These are phyloP conservation scores for Scutellaria baicalensis DNA, from an alignment of 257 asterid species.

Conservation along the genomic window DNA sequence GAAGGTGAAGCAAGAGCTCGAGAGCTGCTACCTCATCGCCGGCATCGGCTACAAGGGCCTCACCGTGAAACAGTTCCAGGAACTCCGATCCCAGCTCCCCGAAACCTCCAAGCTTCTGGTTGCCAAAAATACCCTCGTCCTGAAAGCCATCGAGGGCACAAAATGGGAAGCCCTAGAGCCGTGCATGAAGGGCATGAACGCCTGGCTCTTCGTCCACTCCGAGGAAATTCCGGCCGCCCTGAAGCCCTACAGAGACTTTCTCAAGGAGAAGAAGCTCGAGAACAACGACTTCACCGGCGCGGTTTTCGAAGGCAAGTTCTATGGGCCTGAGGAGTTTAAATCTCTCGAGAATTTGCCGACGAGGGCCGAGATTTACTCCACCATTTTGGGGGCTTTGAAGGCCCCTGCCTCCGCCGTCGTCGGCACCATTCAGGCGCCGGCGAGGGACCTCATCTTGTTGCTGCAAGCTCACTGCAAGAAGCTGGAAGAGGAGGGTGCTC, in stretches of 20 bases:
- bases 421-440: conserved; percentile 86
- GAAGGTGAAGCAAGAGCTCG: conserved; percentile 63
- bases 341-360: conserved; percentile 71
- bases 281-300: conserved; percentile 81
- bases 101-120: conserved; percentile 73
- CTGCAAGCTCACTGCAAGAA: conserved; percentile 79
- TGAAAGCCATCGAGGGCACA: conserved; percentile 83
- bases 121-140: conserved; percentile 81
- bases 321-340: conserved; percentile 72
- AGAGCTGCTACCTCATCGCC: conserved; percentile 69
- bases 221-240: conserved; percentile 95
- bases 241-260: conserved; percentile 76
- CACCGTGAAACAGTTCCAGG: conserved; percentile 72
- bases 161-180: conserved; percentile 83
- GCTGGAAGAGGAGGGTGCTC: conserved; percentile 55
- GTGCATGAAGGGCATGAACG: conserved; percentile 94
- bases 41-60: conserved; percentile 83
- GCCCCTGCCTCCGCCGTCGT: conserved; percentile 93
- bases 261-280: conserved; percentile 82
- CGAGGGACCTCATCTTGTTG: conserved; percentile 70
- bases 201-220: conserved; percentile 79
- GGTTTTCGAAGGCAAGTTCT: conserved; percentile 86
- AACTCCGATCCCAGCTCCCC: conserved; percentile 68
- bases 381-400: conserved; percentile 67
- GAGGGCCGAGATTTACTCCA: conserved; percentile 66